Base-by-base conservation (phyloP, 1,284 basidiomycete genomes). In the Tilletia walkeri region DNA sequence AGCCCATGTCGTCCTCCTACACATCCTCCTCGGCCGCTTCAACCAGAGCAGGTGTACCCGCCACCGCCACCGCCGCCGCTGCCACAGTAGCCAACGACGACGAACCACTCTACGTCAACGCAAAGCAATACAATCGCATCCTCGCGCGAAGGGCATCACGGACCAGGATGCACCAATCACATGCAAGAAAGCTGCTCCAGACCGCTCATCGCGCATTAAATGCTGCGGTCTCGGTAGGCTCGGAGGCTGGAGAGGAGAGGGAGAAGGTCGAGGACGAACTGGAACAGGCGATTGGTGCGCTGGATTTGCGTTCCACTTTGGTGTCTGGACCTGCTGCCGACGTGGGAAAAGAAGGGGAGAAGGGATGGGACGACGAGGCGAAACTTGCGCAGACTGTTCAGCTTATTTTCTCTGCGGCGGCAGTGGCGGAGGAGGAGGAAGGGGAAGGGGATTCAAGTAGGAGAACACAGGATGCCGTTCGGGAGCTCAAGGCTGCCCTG, bases 121-220 rank as follows among this genome's bases (percentile, higher is more conserved):
- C 81, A 2, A 81, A 82, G 66, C 81, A 82, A 71, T 82, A 82
- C 65, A 76, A 80, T 68, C 80, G 81, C 39, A 82, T 82, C 36
- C 70, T 82, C 47, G 80, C 79, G 67, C 69, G 81, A n/a, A 70
- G 81, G 39, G 75, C 77, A 0, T 78, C 78, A 5, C 72, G 79
- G 16, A 75, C 79, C 16, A 70, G 79, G n/a, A 77, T 80, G 68
- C 78, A 82, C 39, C 79, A 81, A 41, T 14, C 56, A 75, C 78
- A 69, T 71, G 80, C 63, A 78, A 77, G 68, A 73, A 80, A 48
- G 71, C 72, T 36, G 75, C 65, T 67, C 20, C 41, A 56, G 24
- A 36, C 24, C 14, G 67, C 65, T 6, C 7, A 18, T 45, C 41
- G n/a, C 10, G 69, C 49, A 10, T 38, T 54, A 1, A 4, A 54